Evolutionary conservation across 1,139 yeast species (phyloP).

Genomic region (Tardiomyces depauwii): DNA sequence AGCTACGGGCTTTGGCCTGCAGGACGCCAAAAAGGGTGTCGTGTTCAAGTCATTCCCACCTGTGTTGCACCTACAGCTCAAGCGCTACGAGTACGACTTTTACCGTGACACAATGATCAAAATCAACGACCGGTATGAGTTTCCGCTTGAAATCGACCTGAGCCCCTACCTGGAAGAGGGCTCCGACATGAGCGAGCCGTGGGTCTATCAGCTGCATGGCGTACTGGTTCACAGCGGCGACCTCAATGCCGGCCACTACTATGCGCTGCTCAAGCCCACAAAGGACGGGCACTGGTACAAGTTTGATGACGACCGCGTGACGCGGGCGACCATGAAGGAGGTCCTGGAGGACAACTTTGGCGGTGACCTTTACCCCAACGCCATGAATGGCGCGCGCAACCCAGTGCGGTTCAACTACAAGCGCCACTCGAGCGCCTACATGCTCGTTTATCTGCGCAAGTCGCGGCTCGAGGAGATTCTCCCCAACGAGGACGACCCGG

Average conservation of each 20-base stretch:
- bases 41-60: conserved; percentile 87
- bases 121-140: conserved; percentile 86
- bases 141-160: conserved; percentile 74
- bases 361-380: conserved; percentile 40
- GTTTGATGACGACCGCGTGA: conserved; percentile 92
- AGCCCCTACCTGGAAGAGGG: conserved; percentile 62
- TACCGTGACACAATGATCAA: conserved; percentile 82
- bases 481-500: conserved; percentile 41
- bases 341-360: conserved; percentile 94
- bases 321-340: conserved; percentile 71
- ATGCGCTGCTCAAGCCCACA: conserved; percentile 82
- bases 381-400: conserved; percentile 31
- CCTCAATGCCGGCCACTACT: conserved; percentile 91
- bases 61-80: conserved; percentile 82
- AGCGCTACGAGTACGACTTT: conserved; percentile 91
- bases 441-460: conserved; percentile 86
- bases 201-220: conserved; percentile 79
- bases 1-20: conserved; percentile 86
- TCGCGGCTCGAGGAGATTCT: conserved; percentile 46
- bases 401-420: conserved; percentile 50
- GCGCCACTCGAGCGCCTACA: conserved; percentile 88
- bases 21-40: conserved; percentile 95
- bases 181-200: conserved; percentile 43
- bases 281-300: conserved; percentile 69
- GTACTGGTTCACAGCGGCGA: conserved; percentile 95